Base-by-base conservation (phyloP, 2,329 filamentous ascomycete genomes). In the Pyrenophora teres region DNA sequence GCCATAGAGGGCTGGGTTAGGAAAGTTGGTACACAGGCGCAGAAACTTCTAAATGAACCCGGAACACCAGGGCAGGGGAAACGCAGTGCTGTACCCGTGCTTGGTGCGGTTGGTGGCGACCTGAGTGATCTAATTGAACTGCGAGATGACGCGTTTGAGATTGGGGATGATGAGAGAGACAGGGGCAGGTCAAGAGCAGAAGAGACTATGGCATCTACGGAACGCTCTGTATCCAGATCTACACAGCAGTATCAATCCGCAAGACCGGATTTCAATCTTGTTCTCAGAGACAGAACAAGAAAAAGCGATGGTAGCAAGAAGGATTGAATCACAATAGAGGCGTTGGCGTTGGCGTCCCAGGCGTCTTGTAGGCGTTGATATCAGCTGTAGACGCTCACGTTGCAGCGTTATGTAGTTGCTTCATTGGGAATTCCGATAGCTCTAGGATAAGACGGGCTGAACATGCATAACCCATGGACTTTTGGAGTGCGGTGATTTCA, bases 1-100 rank as follows among this genome's bases (percentile, higher is more conserved):
- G 88, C 89, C 2, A 87, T 97, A 25, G 94, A 97, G 75, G 88
- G 87, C 1, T 99, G 94, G 92, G 80, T 97, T 52, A 82, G 92
- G 54, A 90, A 91, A 56, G 86, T 96, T 32, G 90, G 91, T 53
- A 79, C 82, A 5, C 87, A 87, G 66, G 80, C 83, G 4, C 67
- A 69, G 15, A 75, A 70, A 40, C 47, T 73, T 8, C 50, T 74
- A n/a, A 55, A 70, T 35, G 72, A 64, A 60, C 71, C 52, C 48
- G 67, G 48, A 46, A 76, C 43, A 3, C 65, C 65, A 7, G 65
- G 65, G 5, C 63, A 66, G 38, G 64, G 68, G 4, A 68, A 62
- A 46, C 51, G 68, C 23, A 65, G 63, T 15, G 68, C 67, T 37
- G 66, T 69, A 1, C 73, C 53, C 65, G 70, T 62, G 62, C 68